Conservation (phyloP, 305 asterid species). For the Solanum aculeatissimum region DNA sequence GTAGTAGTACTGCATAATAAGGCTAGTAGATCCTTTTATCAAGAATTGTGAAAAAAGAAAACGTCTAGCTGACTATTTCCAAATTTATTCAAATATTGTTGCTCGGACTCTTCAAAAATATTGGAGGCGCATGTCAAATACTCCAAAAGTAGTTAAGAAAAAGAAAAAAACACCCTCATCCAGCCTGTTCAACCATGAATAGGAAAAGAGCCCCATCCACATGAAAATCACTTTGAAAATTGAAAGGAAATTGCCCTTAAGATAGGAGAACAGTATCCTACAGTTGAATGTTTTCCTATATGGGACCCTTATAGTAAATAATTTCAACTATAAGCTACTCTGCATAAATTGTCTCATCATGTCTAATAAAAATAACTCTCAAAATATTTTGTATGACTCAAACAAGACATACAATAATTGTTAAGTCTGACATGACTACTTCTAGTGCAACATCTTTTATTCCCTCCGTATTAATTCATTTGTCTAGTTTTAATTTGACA, state of each 20-base stretch:
- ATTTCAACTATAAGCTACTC: neutral
- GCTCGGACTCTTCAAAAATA: neutral
- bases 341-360: neutral
- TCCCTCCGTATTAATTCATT: neutral
- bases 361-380: neutral
- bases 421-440: slow-evolving; percentile 6
- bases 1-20: neutral
- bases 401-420: slow-evolving; percentile 5
- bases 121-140: neutral
- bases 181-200: neutral
- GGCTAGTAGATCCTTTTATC: neutral
- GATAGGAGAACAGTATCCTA: neutral
- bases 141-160: neutral
- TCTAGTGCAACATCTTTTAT: slow-evolving; percentile 7
- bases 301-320: neutral
- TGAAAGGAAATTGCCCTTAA: neutral
- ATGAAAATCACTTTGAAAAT: neutral
- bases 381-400: slow-evolving; percentile 3
- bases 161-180: neutral
- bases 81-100: neutral
- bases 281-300: neutral
- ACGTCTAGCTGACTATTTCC: neutral
- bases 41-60: neutral
- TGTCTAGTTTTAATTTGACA: too few species aligned
- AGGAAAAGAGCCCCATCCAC: neutral